phyloP scores from a whole-genome alignment of 805 yeast genomes.

The Priceomyces haplophilus region DNA sequence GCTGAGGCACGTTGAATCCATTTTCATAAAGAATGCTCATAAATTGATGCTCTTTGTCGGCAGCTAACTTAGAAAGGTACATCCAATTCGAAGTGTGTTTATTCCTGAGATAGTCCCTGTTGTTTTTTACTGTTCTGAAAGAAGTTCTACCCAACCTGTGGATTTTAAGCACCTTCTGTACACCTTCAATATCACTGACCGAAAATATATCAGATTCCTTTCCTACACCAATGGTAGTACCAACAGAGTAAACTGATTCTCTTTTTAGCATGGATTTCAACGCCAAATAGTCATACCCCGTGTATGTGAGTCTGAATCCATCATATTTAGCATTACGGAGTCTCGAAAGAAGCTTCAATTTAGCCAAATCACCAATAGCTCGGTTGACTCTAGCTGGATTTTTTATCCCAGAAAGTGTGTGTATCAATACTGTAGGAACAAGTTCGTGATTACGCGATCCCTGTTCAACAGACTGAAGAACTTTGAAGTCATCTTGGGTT shows the following conservation, averaged over 20 bases:
- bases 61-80: constrained; percentile 85
- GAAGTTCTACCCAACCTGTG: constrained; percentile 94
- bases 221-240: constrained; percentile 91
- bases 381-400: constrained; percentile 74
- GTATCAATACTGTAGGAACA: constrained; percentile 85
- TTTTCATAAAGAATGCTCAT: constrained; percentile 70
- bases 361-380: constrained; percentile 82
- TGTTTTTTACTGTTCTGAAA: constrained; percentile 86
- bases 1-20: constrained; percentile 84
- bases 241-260: constrained; percentile 71
- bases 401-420: constrained; percentile 72
- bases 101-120: constrained; percentile 82
- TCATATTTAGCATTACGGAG: constrained; percentile 91
- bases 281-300: constrained; percentile 91
- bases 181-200: constrained; percentile 65
- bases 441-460: constrained; percentile 93
- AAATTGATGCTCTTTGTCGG: constrained; percentile 87
- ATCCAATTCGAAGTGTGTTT: constrained; percentile 86
- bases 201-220: constrained; percentile 94
- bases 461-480: constrained; percentile 81
- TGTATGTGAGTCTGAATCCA: constrained; percentile 85
- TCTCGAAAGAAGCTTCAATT: constrained; percentile 70
- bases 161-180: constrained; percentile 72
- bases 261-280: constrained; percentile 77
- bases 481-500: constrained; percentile 85